Evolutionary conservation across 768 basidiomycete genomes (phyloP).

Genomic region (Kwoniella heveanensis): DNA sequence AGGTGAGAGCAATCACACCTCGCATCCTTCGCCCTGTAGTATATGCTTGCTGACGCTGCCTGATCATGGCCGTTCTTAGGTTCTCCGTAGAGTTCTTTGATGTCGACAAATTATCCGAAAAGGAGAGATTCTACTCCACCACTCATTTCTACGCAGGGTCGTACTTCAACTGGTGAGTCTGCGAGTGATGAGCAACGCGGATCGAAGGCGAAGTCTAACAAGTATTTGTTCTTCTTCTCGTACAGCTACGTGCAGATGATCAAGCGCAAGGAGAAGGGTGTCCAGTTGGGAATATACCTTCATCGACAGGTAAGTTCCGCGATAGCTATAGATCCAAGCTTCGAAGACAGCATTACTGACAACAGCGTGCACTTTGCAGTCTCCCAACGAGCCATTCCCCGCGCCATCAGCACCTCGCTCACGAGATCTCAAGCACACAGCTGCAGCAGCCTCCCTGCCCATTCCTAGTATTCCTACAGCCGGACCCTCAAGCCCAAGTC

Average conservation of each 20-base stretch:
- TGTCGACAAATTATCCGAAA: constrained; percentile 77
- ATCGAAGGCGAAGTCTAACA: no score
- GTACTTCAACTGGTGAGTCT: constrained; percentile 60
- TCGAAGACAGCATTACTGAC: no score
- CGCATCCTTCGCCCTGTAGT: no score
- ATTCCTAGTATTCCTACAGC: neutral
- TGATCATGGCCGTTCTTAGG: constrained; percentile 3
- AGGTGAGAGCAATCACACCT: no score
- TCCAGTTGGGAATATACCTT: constrained; percentile 82
- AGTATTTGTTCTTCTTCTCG: no score
- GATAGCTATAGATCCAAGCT: no score
- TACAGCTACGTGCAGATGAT: constrained; percentile 80
- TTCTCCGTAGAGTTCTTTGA: constrained; percentile 89
- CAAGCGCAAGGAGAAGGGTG: constrained; percentile 67
- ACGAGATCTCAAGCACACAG: neutral
- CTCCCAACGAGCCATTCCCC: constrained; percentile 76
- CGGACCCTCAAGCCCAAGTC: neutral
- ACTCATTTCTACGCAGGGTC: constrained; percentile 90
- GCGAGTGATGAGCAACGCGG: no score
- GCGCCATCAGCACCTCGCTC: constrained; percentile 63
- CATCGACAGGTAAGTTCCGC: constrained; percentile 76
- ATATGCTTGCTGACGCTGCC: neutral
- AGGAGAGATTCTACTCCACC: constrained; percentile 76
- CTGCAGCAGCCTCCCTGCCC: neutral
- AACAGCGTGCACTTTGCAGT: no score